Evolutionary conservation across 108 stramenopile species (phyloP), one percentile per base, ranked within the genome.

Genomic region (Tribonema minus): DNA sequence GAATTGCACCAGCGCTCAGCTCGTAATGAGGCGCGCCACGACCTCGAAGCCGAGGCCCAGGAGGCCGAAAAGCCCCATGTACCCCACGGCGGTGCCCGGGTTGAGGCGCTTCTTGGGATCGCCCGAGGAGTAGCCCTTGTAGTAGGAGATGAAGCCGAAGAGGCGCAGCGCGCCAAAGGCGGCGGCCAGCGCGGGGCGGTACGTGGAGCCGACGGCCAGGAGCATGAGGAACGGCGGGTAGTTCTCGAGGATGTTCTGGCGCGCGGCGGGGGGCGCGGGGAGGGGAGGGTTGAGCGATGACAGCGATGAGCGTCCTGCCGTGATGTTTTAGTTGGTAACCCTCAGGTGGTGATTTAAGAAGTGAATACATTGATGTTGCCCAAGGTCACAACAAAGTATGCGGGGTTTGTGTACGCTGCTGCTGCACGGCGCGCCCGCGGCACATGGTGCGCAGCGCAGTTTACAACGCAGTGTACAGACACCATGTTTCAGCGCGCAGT

Each of bases 191-290:
- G 32, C 61, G 26, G 74, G 74, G 3, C 74, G 41, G 41, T 76
- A 6, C 25, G 62, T 32, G 27, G 74, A 41, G 25, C 60, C 39
- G 37, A 67, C 37, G 25, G 15, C 33, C 20, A 76, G 74, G 28
- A 76, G 74, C 4, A 67, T 23, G 31, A 76, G 32, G 65, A 76
- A 76, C 3, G 31, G 32, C 2, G 74, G 65, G 33, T 35, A 67
- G 65, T 76, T 76, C 65, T 76, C 74, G n/a, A 76, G 40, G n/a
- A 76, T 29, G 65, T 76, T 76, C 74, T 76, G 60, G 29, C 25
- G 25, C 28, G 9, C 15, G 33, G 0, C 27, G 6, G 12, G 41
- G 1, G 46, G 0, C 2, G 23, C 3, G 33, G 4, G 15, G 30
- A 5, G 2, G 2, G 15, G 15, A 2, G 0, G 15, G 33, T 1